Evolutionary conservation across 768 basidiomycete genomes (phyloP).

Genomic region (Postia placenta): DNA sequence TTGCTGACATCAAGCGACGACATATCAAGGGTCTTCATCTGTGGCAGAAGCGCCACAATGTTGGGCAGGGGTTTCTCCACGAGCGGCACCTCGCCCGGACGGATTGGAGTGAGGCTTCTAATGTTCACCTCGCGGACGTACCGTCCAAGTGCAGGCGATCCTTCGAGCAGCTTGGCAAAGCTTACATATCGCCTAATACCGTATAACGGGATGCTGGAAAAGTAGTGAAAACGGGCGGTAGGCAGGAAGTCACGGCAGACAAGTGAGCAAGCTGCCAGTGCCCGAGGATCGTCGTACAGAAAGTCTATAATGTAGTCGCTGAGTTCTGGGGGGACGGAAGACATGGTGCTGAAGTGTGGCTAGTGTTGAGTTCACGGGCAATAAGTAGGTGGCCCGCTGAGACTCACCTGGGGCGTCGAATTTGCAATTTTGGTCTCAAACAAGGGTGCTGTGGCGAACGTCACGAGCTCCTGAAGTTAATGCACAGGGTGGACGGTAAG

Average conservation of each 20-base stretch:
- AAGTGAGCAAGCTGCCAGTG: constrained; percentile 20
- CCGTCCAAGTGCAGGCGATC: constrained; percentile 13
- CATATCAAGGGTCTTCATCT: constrained; percentile 8
- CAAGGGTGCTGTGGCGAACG: too few relatives aligned
- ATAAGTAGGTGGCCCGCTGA: too few relatives aligned
- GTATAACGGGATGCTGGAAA: constrained; percentile 14
- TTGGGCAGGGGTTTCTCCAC: constrained; percentile 4
- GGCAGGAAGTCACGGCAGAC: constrained; percentile 24
- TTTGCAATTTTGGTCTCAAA: too few relatives aligned
- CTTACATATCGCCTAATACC: constrained; percentile 4
- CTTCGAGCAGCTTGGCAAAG: constrained; percentile 15
- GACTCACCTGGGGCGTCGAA: too few relatives aligned
- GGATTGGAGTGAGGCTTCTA: constrained; percentile 6
- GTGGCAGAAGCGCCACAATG: constrained; percentile 10
- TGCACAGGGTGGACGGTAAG: too few relatives aligned
- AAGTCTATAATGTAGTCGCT: constrained; percentile 28
- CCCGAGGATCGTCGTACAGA: constrained; percentile 21
- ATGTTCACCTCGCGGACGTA: constrained; percentile 18
- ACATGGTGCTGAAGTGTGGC: too few relatives aligned
- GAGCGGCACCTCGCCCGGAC: background rate
- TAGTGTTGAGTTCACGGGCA: too few relatives aligned
- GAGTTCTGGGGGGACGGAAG: constrained; percentile 29
- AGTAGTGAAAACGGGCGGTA: constrained; percentile 24
- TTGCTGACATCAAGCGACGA: constrained; percentile 8
- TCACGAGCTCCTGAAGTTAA: too few relatives aligned